Evolutionary conservation across 2,329 filamentous ascomycete genomes (phyloP), one percentile per base, ranked within the genome.

Genomic region (Aspergillus jensenii): DNA sequence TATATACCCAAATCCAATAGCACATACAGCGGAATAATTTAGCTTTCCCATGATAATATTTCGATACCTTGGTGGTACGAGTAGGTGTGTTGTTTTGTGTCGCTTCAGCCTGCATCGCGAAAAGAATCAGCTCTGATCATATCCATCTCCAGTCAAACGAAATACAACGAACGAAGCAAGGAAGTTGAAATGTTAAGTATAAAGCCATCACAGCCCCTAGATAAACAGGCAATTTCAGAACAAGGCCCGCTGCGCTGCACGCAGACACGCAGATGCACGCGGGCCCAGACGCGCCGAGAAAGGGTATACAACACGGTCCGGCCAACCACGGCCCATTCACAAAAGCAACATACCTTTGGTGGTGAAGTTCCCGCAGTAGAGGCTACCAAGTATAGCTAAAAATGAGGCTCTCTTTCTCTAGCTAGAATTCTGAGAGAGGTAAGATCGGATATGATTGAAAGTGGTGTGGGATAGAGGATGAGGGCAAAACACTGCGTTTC

Each of bases 21-120:
- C 25, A 62, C 72, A 59, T 68, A 77, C 76, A 17, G 75, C 74
- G 33, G 70, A 69, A 63, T 78, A 78, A 48, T 70, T 76, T 11
- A 78, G 59, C 59, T 69, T 75, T 35, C 66, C 73, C 74, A 76
- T 76, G n/a, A 55, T 71, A 53, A n/a, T 14, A 6, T 14, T 23
- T 44, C 19, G 2, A 14, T 46, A 35, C 11, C 17, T 53, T n/a
- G 12, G 11, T 39, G 8, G 19, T 8, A 19, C 7, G 14, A n/a
- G 33, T 31, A 9, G 9, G 1, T 33, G 21, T 49, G 27, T 45
- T 35, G 27, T 51, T 11, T 25, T 33, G 14, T 15, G 33, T 56
- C 21, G 17, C 27, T 21, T 40, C 31, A 39, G 35, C 37, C 52
- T 49, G 25, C 35, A 43, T 48, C 15, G 25, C n/a, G 23, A 55